Percentiles rank a stretch among this genome's conserved stretches.
phyloP scores from a whole-genome alignment of 352 stramenopile genomes.

The Phytophthora boehmeriae region DNA sequence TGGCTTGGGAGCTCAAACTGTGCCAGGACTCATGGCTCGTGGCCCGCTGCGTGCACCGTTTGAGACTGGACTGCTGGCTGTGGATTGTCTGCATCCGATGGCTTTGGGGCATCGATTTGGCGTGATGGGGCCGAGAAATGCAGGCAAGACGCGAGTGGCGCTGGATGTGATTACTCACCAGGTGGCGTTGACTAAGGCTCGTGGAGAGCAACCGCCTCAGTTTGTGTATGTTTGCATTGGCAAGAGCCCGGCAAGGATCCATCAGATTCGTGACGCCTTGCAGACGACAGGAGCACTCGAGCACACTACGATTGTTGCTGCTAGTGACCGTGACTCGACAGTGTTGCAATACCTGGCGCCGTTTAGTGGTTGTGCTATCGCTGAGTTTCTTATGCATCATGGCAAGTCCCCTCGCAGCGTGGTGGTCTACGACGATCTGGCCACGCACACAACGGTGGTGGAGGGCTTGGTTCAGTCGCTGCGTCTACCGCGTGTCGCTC shows the following conservation, averaged over 20 bases:
- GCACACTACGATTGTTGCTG: slow-evolving; percentile 73
- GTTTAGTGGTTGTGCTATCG: slow-evolving; percentile 78
- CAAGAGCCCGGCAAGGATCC: slow-evolving; percentile 61
- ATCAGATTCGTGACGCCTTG: slow-evolving; percentile 71
- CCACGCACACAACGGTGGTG: slow-evolving; percentile 73
- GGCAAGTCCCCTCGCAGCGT: slow-evolving; percentile 57
- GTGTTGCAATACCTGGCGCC: slow-evolving; percentile 83
- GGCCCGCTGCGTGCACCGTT: slow-evolving; percentile 56
- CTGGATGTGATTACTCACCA: slow-evolving; percentile 75
- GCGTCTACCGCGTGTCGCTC: slow-evolving; percentile 60
- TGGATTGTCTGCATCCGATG: slow-evolving; percentile 83
- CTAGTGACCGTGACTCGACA: slow-evolving; percentile 66
- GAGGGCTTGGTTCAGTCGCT: slow-evolving; percentile 78
- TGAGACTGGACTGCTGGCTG: slow-evolving; percentile 64
- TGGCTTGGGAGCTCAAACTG: slow-evolving; percentile 64
- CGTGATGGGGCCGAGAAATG: slow-evolving; percentile 67
- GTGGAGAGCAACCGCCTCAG: slow-evolving; percentile 49
- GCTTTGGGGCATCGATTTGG: slow-evolving; percentile 73
- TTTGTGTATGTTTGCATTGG: slow-evolving; percentile 80
- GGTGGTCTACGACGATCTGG: slow-evolving; percentile 83
- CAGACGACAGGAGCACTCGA: slow-evolving; percentile 43
- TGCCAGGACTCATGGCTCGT: slow-evolving; percentile 70
- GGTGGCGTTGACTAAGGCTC: slow-evolving; percentile 36
- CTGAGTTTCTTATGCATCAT: slow-evolving; percentile 71
- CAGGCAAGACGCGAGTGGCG: slow-evolving; percentile 72